A percentile compares a stretch with the other conserved stretches of the same genome.
Evolutionary conservation across 805 yeast species (phyloP).

Genomic region (Kodamaea kaohsiungensis): DNA sequence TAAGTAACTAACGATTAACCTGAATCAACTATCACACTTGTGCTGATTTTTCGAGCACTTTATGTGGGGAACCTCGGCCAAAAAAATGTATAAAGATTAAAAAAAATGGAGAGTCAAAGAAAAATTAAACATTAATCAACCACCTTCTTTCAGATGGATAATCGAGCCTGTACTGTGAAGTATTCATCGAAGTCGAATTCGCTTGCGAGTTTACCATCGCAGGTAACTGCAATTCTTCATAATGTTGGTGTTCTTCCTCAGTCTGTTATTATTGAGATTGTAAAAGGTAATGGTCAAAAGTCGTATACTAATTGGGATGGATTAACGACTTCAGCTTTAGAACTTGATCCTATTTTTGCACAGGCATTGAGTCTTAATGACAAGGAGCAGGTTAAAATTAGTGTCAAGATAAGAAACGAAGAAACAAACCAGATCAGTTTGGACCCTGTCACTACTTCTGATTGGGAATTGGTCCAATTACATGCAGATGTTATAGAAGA

Average conservation of each 20-base stretch:
- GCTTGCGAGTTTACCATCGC: slow-evolving; percentile 56
- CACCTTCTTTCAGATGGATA: slow-evolving; percentile 30
- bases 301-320: slow-evolving; percentile 71
- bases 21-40: neutral
- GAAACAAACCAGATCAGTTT: slow-evolving; percentile 62
- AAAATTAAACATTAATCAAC: neutral
- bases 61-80: slow-evolving; percentile 1
- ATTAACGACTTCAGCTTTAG: slow-evolving; percentile 39
- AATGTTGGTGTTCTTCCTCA: slow-evolving; percentile 58
- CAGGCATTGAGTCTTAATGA: slow-evolving; percentile 48
- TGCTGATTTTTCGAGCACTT: neutral
- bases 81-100: neutral
- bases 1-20: too few relatives aligned
- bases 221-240: slow-evolving; percentile 45
- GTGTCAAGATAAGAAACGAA: slow-evolving; percentile 48
- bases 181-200: slow-evolving; percentile 44
- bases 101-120: neutral
- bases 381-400: slow-evolving; percentile 27
- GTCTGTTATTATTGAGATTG: slow-evolving; percentile 54
- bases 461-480: slow-evolving; percentile 88
- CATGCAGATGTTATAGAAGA: slow-evolving; percentile 79
- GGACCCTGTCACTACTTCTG: slow-evolving; percentile 75
- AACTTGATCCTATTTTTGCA: slow-evolving; percentile 71
- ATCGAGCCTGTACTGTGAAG: slow-evolving; percentile 29
- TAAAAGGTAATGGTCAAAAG: slow-evolving; percentile 23